Evolutionary conservation across 306 rosid species (phyloP).

Genomic region (Quercus robur): DNA sequence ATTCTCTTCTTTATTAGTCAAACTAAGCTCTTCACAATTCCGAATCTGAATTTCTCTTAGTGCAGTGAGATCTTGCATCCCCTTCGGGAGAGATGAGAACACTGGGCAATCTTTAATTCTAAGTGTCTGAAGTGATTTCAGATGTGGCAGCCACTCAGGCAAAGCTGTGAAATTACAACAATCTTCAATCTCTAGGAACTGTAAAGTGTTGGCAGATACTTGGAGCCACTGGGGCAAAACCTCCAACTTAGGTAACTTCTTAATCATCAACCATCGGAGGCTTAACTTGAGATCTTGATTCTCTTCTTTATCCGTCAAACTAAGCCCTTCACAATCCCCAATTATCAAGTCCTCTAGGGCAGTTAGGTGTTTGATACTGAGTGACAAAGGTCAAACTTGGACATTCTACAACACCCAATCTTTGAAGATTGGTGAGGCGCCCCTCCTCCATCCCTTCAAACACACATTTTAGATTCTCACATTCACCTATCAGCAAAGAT

Average conservation of each 20-base stretch:
- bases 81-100: too few species aligned
- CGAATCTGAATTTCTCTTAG: neutral
- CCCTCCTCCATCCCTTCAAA: too few species aligned
- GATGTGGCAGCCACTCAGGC: constrained; percentile 1
- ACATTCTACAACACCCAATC: accelerated
- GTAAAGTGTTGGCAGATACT: constrained; percentile 15
- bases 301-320: too few species aligned
- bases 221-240: constrained; percentile 28
- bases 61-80: neutral
- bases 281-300: too few species aligned
- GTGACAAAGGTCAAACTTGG: too few species aligned
- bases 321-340: accelerated
- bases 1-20: too few species aligned
- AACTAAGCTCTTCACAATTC: too few species aligned
- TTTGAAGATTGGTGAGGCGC: too few species aligned
- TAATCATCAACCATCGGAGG: neutral
- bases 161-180: neutral
- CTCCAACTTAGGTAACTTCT: neutral
- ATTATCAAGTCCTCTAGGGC: accelerated
- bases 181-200: accelerated
- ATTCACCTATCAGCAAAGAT: accelerated
- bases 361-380: too few species aligned
- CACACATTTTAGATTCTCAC: too few species aligned
- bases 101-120: accelerated
- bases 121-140: too few species aligned